phyloP scores from a whole-genome alignment of 108 stramenopile species.

The Cyclotella cryptica region DNA sequence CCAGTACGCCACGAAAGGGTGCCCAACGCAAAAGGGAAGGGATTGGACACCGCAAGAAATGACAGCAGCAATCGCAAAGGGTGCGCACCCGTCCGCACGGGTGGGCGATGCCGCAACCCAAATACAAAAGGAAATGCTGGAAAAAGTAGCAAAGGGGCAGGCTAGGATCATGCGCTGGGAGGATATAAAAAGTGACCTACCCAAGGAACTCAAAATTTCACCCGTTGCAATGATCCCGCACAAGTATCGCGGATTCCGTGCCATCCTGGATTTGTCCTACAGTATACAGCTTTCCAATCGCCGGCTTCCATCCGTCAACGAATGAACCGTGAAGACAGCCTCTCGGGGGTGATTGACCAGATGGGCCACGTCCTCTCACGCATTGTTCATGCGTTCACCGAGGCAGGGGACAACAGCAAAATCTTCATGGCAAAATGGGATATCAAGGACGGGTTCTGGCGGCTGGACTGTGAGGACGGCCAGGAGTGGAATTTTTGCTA shows the following conservation, averaged over 20 bases:
- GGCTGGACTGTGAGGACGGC: no score
- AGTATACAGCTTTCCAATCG: neutral
- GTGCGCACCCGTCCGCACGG: conserved; percentile 19
- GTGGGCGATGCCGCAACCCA: conserved; percentile 9
- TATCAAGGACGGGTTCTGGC: no score
- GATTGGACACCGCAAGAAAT: conserved; percentile 24
- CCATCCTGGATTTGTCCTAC: conserved; percentile 1
- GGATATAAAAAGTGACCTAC: conserved; percentile 8
- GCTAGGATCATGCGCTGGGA: conserved; percentile 14
- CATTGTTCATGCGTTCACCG: conserved; percentile 16
- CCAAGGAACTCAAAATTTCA: conserved; percentile 17
- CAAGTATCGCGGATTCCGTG: no score
- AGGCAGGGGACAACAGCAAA: neutral
- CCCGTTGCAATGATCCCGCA: conserved; percentile 1
- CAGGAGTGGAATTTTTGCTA: no score
- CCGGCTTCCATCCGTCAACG: conserved; percentile 17
- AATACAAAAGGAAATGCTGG: neutral
- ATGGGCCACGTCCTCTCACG: no score
- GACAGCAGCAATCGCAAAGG: conserved; percentile 8
- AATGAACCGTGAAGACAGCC: conserved; percentile 6
- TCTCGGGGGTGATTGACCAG: no score
- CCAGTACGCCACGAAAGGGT: no score
- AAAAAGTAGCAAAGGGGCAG: neutral
- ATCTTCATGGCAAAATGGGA: no score
- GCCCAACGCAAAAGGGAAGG: no score